Evolutionary conservation across 1,139 yeast species (phyloP).

Genomic region (Candida pseudoviswanathii): DNA sequence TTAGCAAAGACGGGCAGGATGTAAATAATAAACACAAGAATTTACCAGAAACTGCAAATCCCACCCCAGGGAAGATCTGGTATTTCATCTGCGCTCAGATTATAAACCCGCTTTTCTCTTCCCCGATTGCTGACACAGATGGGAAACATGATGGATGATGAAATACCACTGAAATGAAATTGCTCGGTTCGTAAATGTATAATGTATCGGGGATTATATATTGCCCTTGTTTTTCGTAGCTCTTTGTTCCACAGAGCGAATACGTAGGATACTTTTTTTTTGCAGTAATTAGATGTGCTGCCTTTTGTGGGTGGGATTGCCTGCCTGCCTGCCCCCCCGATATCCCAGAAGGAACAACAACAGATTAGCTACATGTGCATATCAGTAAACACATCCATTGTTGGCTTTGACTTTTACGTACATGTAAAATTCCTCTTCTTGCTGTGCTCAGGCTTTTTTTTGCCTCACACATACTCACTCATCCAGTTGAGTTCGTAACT

Average conservation of each 20-base stretch:
- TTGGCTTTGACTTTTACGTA: neutral
- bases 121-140: too few relatives aligned
- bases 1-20: neutral
- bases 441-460: neutral
- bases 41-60: neutral
- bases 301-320: neutral
- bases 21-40: slow-evolving; percentile 1
- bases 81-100: neutral
- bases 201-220: neutral
- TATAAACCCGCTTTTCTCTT: neutral
- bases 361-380: too few relatives aligned
- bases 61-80: neutral
- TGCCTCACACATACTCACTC: neutral
- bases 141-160: too few relatives aligned
- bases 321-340: too few relatives aligned
- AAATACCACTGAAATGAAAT: neutral
- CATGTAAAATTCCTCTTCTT: neutral
- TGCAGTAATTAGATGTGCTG: neutral
- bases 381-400: neutral
- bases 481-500: neutral
- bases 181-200: neutral
- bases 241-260: too few relatives aligned
- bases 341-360: too few relatives aligned
- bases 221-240: too few relatives aligned
- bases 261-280: neutral